phyloP scores from a whole-genome alignment of 2,329 filamentous ascomycete genomes.

The Massarina eburnea region DNA sequence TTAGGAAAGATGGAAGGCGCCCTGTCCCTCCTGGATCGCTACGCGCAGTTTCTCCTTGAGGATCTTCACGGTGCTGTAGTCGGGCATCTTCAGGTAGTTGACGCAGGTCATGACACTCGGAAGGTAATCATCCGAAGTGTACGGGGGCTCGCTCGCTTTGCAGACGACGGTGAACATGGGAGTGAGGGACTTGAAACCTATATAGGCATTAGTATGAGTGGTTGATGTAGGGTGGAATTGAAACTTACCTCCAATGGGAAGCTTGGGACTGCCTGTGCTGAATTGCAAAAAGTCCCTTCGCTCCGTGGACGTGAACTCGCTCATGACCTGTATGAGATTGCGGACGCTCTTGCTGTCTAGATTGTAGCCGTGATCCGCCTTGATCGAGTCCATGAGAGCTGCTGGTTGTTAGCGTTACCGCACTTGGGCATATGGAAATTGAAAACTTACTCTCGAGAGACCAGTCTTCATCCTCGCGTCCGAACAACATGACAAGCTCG shows the following conservation, averaged over 20 bases:
- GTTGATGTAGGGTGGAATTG: not conserved
- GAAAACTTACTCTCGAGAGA: constrained; percentile 84
- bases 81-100: constrained; percentile 96
- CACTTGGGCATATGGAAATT: not conserved
- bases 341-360: constrained; percentile 96
- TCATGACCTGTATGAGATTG: constrained; percentile 93
- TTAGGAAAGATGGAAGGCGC: constrained; percentile 93
- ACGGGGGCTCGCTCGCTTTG: constrained; percentile 95
- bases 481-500: constrained; percentile 93
- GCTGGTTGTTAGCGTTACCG: constrained; percentile 31
- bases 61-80: constrained; percentile 79
- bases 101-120: constrained; percentile 99
- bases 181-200: constrained; percentile 94
- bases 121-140: constrained; percentile 94
- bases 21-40: constrained; percentile 93
- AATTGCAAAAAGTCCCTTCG: constrained; percentile 96
- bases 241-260: constrained; percentile 89
- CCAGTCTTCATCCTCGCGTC: constrained; percentile 93
- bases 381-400: constrained; percentile 97
- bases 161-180: constrained; percentile 99
- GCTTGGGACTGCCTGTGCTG: constrained; percentile 94
- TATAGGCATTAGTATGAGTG: constrained; percentile 8
- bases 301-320: constrained; percentile 71
- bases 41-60: constrained; percentile 77
- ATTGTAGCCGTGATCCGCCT: constrained; percentile 97